These are phyloP conservation scores for Skeletonema costatum DNA, from an alignment of 108 stramenopile species.

Conservation along the genomic window DNA sequence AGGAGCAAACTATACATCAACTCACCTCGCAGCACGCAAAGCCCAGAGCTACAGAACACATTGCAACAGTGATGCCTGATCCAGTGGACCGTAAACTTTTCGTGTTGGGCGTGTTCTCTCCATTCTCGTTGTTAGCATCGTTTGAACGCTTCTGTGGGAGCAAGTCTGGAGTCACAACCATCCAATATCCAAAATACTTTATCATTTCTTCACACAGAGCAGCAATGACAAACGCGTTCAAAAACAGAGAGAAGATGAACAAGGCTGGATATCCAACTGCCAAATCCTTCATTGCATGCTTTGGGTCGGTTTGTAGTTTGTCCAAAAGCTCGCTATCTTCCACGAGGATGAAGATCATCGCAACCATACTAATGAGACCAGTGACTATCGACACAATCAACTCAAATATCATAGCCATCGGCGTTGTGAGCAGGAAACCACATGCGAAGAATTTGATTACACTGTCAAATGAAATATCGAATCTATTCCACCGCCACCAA, in stretches of 20 bases:
- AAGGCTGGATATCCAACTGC: slow-evolving; percentile 25
- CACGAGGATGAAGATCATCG: slow-evolving; percentile 2
- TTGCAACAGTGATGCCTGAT: slow-evolving; percentile 42
- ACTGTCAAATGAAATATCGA: slow-evolving; percentile 49
- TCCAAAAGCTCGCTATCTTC: slow-evolving; percentile 26
- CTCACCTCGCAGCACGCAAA: slow-evolving; percentile 50
- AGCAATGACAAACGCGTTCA: slow-evolving; percentile 49
- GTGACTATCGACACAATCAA: slow-evolving; percentile 24
- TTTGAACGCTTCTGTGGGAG: slow-evolving; percentile 19
- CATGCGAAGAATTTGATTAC: slow-evolving; percentile 52
- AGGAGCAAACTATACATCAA: too few species aligned
- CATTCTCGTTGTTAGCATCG: slow-evolving; percentile 6
- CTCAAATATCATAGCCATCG: slow-evolving; percentile 46
- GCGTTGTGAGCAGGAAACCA: slow-evolving; percentile 46
- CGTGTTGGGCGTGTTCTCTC: not conserved
- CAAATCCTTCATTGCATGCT: slow-evolving; percentile 36
- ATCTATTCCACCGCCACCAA: slow-evolving; percentile 48
- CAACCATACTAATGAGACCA: not conserved
- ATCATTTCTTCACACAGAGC: slow-evolving; percentile 48
- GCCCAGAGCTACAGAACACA: slow-evolving; percentile 44
- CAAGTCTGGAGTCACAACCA: slow-evolving; percentile 53
- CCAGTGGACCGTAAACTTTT: slow-evolving; percentile 36
- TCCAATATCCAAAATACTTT: slow-evolving; percentile 55
- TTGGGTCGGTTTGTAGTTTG: slow-evolving; percentile 19
- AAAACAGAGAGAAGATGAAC: slow-evolving; percentile 27